phyloP scores from a whole-genome alignment of 148 eudicot species.

The Pharnaceum exiguum region DNA sequence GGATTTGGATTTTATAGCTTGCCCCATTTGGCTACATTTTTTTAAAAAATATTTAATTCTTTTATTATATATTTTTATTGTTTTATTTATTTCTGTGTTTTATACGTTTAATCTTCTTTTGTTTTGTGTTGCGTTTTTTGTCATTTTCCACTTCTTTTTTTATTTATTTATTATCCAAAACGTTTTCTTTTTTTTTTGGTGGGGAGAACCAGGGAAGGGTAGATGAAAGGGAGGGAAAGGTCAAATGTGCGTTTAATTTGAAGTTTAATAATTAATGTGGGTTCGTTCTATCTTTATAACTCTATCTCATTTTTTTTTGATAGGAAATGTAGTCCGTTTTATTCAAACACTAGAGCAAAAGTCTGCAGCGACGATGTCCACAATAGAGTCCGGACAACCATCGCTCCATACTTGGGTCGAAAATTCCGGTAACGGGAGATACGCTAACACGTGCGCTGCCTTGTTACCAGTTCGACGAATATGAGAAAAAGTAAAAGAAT shows the following conservation, averaged over 20 bases:
- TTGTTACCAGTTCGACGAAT: too few relatives aligned
- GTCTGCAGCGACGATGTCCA: too few relatives aligned
- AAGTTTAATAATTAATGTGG: not conserved
- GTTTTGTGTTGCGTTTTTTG: not conserved
- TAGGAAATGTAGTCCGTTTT: too few relatives aligned
- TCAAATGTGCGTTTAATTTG: not conserved
- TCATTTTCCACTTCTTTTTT: not conserved
- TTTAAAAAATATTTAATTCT: too few relatives aligned
- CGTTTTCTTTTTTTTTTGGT: not conserved
- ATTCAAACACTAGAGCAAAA: too few relatives aligned
- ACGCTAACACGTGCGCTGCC: too few relatives aligned
- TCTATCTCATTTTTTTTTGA: not conserved
- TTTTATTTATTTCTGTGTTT: not conserved
- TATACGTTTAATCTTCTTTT: not conserved
- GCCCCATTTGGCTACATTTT: not conserved
- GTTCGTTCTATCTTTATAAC: not conserved
- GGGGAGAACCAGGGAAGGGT: slow-evolving; percentile 1
- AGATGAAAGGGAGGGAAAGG: not conserved
- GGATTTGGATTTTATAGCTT: not conserved
- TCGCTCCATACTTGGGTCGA: too few relatives aligned
- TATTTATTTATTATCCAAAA: not conserved
- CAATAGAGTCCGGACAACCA: too few relatives aligned
- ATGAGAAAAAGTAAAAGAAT: too few relatives aligned
- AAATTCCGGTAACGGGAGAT: too few relatives aligned
- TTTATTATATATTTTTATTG: not conserved